These are phyloP conservation scores for Hygrocybe coccinea DNA, from an alignment of 768 basidiomycete species.

Conservation along the genomic window DNA sequence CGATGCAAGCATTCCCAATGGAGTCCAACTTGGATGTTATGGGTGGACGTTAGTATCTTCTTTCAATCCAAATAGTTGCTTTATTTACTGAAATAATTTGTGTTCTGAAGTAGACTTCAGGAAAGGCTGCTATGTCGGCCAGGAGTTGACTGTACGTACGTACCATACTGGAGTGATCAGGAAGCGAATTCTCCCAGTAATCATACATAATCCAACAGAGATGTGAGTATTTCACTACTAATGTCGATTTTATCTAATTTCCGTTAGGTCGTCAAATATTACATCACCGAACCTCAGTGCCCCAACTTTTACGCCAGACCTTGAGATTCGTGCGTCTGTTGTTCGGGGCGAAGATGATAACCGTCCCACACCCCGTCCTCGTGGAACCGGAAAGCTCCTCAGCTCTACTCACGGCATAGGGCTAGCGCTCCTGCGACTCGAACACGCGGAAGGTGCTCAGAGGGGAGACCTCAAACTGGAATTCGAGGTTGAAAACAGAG, in stretches of 20 bases:
- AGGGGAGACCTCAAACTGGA: slow-evolving; percentile 43
- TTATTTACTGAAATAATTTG: slow-evolving; percentile 39
- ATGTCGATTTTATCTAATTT: not conserved
- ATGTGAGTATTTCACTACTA: slow-evolving; percentile 24
- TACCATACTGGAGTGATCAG: slow-evolving; percentile 90
- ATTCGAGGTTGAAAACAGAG: slow-evolving; percentile 30
- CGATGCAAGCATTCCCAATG: slow-evolving; percentile 82
- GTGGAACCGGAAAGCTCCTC: slow-evolving; percentile 73
- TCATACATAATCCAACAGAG: slow-evolving; percentile 41
- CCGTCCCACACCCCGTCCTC: slow-evolving; percentile 48
- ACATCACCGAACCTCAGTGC: slow-evolving; percentile 16
- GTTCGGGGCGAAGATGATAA: slow-evolving; percentile 20
- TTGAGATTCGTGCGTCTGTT: slow-evolving; percentile 37
- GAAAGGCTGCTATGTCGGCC: slow-evolving; percentile 97
- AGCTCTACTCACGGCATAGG: slow-evolving; percentile 57
- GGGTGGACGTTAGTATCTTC: slow-evolving; percentile 70
- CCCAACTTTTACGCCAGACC: slow-evolving; percentile 27
- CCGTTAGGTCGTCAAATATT: slow-evolving; percentile 12
- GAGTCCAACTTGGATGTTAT: slow-evolving; percentile 93
- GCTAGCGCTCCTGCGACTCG: slow-evolving; percentile 74
- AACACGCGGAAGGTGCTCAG: slow-evolving; percentile 58
- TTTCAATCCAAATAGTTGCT: not conserved
- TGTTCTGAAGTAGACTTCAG: slow-evolving; percentile 72
- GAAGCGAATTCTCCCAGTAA: slow-evolving; percentile 85
- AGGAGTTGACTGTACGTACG: slow-evolving; percentile 94